Base-by-base conservation (phyloP, 2,329 filamentous ascomycete species). In the Juglanconis juglandina region DNA sequence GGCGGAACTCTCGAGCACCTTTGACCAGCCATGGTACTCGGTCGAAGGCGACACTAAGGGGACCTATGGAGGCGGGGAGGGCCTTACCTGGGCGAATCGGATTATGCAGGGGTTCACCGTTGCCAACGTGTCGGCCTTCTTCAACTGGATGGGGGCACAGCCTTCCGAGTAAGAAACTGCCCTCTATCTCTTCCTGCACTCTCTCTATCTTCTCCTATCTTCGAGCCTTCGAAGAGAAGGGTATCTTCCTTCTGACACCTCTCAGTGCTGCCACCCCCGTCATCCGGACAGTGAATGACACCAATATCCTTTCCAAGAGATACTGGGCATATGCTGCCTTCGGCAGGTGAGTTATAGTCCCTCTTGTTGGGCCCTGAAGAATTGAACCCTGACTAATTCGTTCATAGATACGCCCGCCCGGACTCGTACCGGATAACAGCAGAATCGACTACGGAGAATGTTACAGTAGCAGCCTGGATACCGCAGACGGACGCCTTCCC, bases 101-200 rank as follows among this genome's bases (percentile, higher is more conserved):
- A 64, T 62, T 14, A 52, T 54, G 44, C 42, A 56, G 13, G 53
- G 56, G 14, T 64, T 64, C 24, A 58, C 55, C 13, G 51, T 51
- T 30, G 56, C 59, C 32, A 64, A 64, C 24, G 56, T 64, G 32
- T 60, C 59, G 14, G 56, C 54, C 32, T 64, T 64, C 54, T 47
- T 55, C 33, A 52, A 59, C 41, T 64, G 62, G 62, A 61, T 61
- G 49, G 62, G 62, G 13, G 62, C 62, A 8, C 50, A 56, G 34
- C 59, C 58, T n/a, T 56, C 52, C 3, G 44, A 57, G 30, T 51
- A 37, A 39, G 59, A 13, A 47, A 4, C 3, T n/a, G 13, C 13
- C 10, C 17, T 24, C 11, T 32, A 10, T 44, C 37, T 33, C 50
- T 34, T 30, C 24, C 24, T 24, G 24, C 24, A 2, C 24, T 24